These are phyloP conservation scores for Pseudocercospora ulei DNA, from an alignment of 2,329 filamentous ascomycete species.

Conservation along the genomic window DNA sequence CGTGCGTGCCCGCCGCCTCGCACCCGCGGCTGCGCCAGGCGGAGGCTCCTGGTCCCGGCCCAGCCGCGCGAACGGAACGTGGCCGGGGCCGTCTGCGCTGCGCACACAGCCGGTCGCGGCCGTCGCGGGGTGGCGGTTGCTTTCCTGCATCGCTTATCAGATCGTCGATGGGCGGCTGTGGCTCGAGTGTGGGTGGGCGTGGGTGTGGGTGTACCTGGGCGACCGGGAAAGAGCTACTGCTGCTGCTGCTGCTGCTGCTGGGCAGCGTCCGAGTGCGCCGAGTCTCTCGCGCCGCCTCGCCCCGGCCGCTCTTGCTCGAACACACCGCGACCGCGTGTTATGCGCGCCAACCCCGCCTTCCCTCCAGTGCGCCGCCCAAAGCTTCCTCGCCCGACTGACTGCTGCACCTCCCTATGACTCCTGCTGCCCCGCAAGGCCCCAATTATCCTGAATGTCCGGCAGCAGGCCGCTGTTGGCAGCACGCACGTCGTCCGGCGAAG, in stretches of 20 bases:
- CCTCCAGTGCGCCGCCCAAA: conserved; percentile 4
- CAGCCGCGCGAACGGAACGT: too few species aligned
- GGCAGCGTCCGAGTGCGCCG: conserved; percentile 1
- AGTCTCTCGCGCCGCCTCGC: conserved; percentile 3
- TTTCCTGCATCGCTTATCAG: too few species aligned
- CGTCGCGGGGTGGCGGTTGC: too few species aligned
- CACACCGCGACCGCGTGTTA: conserved; percentile 1
- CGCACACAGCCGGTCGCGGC: too few species aligned
- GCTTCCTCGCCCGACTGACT: conserved; percentile 1
- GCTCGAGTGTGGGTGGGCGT: too few species aligned
- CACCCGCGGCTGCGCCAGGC: neutral
- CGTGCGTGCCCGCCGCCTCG: conserved; percentile 2
- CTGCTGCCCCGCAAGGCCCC: conserved; percentile 1
- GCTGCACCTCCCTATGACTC: conserved; percentile 4
- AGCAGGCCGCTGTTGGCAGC: conserved; percentile 23
- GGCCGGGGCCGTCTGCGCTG: too few species aligned
- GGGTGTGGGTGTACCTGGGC: conserved; percentile 4
- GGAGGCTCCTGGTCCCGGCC: too few species aligned
- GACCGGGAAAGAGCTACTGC: conserved; percentile 3
- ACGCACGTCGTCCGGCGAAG: conserved; percentile 19
- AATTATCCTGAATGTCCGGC: conserved; percentile 21
- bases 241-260: too few species aligned
- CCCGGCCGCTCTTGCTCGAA: conserved; percentile 4
- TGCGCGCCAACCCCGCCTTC: conserved; percentile 2
- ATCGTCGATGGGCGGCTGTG: too few species aligned